Conservation (phyloP, 2,329 filamentous ascomycete genomes). For the Beauveria scarabaeidicola region DNA sequence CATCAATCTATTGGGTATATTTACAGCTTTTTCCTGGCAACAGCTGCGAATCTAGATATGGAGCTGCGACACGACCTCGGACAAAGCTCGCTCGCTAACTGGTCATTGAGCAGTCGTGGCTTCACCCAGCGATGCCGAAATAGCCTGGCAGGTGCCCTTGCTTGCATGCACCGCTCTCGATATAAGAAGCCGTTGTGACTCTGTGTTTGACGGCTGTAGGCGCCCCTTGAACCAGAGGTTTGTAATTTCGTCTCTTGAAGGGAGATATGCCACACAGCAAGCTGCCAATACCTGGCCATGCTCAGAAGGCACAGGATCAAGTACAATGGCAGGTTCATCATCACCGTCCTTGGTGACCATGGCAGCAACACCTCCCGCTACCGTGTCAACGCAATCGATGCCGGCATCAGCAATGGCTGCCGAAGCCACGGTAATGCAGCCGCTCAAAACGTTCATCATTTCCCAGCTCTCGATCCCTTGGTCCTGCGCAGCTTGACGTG, state of each 20-base stretch:
- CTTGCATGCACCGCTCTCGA: constrained; percentile 33
- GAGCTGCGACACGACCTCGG: neutral
- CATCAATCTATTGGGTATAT: neutral
- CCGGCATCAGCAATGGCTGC: constrained; percentile 90
- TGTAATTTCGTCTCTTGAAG: constrained; percentile 80
- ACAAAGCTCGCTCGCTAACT: neutral
- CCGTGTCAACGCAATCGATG: constrained; percentile 89
- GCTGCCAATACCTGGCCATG: constrained; percentile 70
- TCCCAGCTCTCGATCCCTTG: constrained; percentile 64
- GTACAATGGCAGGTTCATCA: constrained; percentile 42
- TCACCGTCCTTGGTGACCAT: constrained; percentile 43
- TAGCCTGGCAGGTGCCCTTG: constrained; percentile 26
- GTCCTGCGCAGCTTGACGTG: constrained; percentile 43
- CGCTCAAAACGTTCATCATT: constrained; percentile 82
- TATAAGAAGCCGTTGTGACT: constrained; percentile 27
- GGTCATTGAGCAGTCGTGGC: constrained; percentile 13
- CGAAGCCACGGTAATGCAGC: constrained; percentile 87
- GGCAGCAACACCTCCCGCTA: constrained; percentile 82
- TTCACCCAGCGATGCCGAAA: constrained; percentile 28
- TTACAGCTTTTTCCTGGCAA: neutral
- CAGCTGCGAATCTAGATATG: neutral
- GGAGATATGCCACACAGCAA: constrained; percentile 85
- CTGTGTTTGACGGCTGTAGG: constrained; percentile 32
- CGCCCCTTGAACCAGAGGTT: constrained; percentile 88
- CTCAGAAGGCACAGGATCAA: constrained; percentile 78